Evolutionary conservation across 768 basidiomycete genomes (phyloP), one percentile per base, ranked within the genome.

Genomic region (Punctularia strigosozonata): DNA sequence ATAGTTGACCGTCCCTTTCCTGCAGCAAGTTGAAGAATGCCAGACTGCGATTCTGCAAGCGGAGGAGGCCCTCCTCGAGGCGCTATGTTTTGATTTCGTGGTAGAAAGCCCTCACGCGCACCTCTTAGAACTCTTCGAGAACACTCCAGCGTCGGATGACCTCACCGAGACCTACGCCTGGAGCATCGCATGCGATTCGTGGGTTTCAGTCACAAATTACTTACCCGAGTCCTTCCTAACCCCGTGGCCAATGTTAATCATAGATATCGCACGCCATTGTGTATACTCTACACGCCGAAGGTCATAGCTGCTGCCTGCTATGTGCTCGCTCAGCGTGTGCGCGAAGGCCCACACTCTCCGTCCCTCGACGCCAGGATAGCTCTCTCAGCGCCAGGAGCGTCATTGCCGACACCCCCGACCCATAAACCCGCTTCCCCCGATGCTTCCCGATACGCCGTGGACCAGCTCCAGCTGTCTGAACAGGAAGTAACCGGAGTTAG

Each of bases 131-230:
- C 62, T 88, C 8, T 80, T 86, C 49, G 73, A 78, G 40, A 60
- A 66, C 6, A 58, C 69, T 31, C 66, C 68, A 44, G 63, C 66
- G 31, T 68, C 66, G 25, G 38, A 52, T 15, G 56, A 63, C 24
- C 54, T 80, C 25, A 75, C 82, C 55, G 85, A 87, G 51, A n/a
- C n/a, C n/a, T 79, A 74, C 50, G 77, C 84, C 10, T 90, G 86
- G 88, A 84, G 82, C 44, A 65, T 90, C 37, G 80, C 85, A 12
- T 83, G 87, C 58, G 87, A 90, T 63, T 86, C 87, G 87, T 89
- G 42, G 58, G 69, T 70, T 25, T 30, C 12, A 28, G 23, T 36
- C n/a, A n/a, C n/a, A n/a, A n/a, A 20, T 41, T 19, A 30, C 28
- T 35, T 21, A 20, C 23, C 32, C 19, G 5, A 17, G 37, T 38